Evolutionary conservation across 768 basidiomycete species (phyloP).

Genomic region (Pulveroboletus sp.): DNA sequence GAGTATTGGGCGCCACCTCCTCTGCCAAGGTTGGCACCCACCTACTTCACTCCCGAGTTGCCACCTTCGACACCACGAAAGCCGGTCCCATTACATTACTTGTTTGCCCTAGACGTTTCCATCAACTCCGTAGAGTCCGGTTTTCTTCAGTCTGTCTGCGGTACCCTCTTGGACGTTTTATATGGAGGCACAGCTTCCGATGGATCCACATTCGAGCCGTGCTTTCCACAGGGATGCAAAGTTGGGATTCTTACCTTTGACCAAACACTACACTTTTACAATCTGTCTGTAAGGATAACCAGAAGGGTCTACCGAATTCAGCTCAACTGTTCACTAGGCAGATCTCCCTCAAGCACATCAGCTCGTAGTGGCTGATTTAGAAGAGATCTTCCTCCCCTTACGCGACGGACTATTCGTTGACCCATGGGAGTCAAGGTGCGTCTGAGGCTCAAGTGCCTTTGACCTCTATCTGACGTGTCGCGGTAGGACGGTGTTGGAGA

Average conservation of each 20-base stretch:
- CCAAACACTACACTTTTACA: constrained; percentile 76
- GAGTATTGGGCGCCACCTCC: constrained; percentile 85
- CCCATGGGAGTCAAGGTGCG: constrained; percentile 65
- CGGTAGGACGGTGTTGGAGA: constrained; percentile 57
- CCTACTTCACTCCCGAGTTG: constrained; percentile 51
- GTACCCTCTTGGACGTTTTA: constrained; percentile 54
- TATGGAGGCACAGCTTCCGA: constrained; percentile 49
- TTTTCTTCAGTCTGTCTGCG: constrained; percentile 62
- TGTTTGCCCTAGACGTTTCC: constrained; percentile 90
- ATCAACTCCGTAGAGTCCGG: constrained; percentile 62
- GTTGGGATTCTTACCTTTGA: constrained; percentile 87
- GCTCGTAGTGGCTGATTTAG: constrained; percentile 81
- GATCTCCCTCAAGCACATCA: constrained; percentile 52
- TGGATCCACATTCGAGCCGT: constrained; percentile 41
- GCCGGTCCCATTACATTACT: constrained; percentile 64
- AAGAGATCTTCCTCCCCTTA: constrained; percentile 88
- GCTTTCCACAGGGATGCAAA: constrained; percentile 49
- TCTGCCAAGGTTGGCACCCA: constrained; percentile 44
- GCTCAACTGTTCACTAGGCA: constrained; percentile 32
- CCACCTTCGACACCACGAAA: constrained; percentile 41
- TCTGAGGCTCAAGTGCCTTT: constrained; percentile 4
- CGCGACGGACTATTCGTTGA: constrained; percentile 70
- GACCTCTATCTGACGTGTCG: constrained; percentile 4
- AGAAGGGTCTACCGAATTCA: constrained; percentile 4
- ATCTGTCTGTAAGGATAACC: constrained; percentile 64